These are phyloP conservation scores for Tolypocladium ovalisporum DNA, from an alignment of 2,329 filamentous ascomycete genomes.

Conservation along the genomic window DNA sequence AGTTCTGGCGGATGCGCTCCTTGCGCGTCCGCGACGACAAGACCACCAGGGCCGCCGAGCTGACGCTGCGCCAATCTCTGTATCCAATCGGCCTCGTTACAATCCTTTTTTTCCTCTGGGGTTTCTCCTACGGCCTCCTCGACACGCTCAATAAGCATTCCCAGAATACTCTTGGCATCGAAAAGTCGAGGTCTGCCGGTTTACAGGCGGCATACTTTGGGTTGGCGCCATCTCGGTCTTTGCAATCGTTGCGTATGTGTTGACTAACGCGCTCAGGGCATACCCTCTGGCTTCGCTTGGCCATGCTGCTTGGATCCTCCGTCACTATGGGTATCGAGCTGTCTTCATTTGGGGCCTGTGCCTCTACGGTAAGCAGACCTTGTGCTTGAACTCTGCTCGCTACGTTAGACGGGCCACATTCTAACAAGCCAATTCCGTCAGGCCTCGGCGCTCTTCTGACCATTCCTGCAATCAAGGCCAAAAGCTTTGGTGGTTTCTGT, in stretches of 20 bases:
- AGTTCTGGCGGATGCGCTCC: slow-evolving; percentile 33
- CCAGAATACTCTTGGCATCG: slow-evolving; percentile 32
- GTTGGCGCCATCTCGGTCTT: slow-evolving; percentile 27
- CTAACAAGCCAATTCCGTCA: not conserved
- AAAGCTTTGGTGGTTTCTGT: slow-evolving; percentile 65
- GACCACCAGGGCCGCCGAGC: slow-evolving; percentile 34
- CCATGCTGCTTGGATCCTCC: slow-evolving; percentile 51
- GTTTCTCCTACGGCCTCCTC: slow-evolving; percentile 34
- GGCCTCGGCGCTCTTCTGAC: slow-evolving; percentile 45
- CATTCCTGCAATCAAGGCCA: slow-evolving; percentile 44
- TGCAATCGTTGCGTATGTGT: not conserved
- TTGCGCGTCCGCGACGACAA: slow-evolving; percentile 30
- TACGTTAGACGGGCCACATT: not conserved
- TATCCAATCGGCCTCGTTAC: slow-evolving; percentile 50
- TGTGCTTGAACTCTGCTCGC: not conserved
- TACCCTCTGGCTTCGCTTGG: slow-evolving; percentile 64
- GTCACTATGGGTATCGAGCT: slow-evolving; percentile 53
- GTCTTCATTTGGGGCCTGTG: slow-evolving; percentile 59
- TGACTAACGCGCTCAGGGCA: slow-evolving; percentile 25
- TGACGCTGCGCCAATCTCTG: slow-evolving; percentile 57
- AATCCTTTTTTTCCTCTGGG: slow-evolving; percentile 35
- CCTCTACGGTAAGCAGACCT: slow-evolving; percentile 36
- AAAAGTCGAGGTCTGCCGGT: slow-evolving; percentile 31
- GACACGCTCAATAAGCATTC: slow-evolving; percentile 41
- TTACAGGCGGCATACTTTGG: slow-evolving; percentile 42